phyloP scores from a whole-genome alignment of 2,329 filamentous ascomycete genomes.

The Apiospora rasikravindrae region DNA sequence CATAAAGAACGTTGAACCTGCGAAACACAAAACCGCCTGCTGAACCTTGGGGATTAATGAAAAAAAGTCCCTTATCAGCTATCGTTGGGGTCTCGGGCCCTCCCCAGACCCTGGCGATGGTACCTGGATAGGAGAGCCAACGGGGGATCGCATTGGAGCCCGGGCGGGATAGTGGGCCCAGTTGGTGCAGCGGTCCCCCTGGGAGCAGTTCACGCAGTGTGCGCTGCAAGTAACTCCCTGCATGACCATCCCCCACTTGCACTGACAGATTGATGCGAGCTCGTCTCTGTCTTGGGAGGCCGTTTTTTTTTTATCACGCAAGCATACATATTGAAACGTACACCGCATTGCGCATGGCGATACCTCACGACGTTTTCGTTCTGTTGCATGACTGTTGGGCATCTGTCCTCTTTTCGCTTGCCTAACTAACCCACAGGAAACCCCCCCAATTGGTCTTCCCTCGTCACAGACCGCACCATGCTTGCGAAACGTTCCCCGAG shows the following conservation, averaged over 20 bases:
- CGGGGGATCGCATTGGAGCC: not conserved
- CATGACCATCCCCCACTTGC: not conserved
- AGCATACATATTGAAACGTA: constrained; percentile 8
- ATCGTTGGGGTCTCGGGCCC: not conserved
- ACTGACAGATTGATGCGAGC: not conserved
- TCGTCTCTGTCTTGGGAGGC: not conserved
- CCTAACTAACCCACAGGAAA: not conserved
- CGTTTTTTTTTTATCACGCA: not conserved
- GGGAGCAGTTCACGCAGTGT: not conserved
- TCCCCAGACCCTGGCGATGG: constrained; percentile 3
- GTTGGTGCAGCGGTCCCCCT: not conserved
- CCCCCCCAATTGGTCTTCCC: not conserved
- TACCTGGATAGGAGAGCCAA: not conserved
- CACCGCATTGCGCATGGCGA: not conserved
- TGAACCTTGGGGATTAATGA: not conserved
- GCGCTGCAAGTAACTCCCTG: not conserved
- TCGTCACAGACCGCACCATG: not conserved
- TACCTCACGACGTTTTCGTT: not conserved
- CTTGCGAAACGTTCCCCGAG: not conserved
- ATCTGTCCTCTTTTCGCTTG: not conserved
- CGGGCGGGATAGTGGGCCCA: not conserved
- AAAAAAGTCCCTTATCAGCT: not conserved
- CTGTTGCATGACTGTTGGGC: not conserved
- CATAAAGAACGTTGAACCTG: not conserved
- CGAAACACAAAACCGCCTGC: not conserved